Evolutionary conservation across 208 protist genomes (phyloP).

Genomic region (Porcisia hertigi): DNA sequence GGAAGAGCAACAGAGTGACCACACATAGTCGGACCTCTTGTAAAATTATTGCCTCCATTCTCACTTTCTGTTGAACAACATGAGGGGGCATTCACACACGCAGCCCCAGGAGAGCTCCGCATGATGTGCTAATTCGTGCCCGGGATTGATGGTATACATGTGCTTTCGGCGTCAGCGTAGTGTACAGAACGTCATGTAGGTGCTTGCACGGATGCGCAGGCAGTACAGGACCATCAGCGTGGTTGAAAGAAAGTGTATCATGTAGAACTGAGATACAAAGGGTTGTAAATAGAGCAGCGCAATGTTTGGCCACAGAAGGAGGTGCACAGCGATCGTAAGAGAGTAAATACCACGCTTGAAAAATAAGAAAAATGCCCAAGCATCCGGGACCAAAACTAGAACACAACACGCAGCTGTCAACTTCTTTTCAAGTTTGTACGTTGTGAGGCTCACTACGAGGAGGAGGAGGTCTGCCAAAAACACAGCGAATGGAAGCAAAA

Average conservation of each 20-base stretch:
- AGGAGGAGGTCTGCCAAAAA: conserved; percentile 65
- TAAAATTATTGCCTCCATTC: background rate
- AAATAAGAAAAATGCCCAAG: conserved; percentile 46
- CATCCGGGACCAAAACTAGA: conserved; percentile 52
- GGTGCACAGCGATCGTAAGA: conserved; percentile 54
- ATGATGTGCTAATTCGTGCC: background rate
- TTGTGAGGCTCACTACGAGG: conserved; percentile 44
- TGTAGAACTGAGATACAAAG: conserved; percentile 59
- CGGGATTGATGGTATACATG: background rate
- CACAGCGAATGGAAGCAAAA: conserved; percentile 47
- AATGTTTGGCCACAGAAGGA: conserved; percentile 61
- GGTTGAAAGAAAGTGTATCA: conserved; percentile 60
- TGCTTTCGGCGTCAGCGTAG: conserved; percentile 28
- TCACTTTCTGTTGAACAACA: background rate
- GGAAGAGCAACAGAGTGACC: background rate
- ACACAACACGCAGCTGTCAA: conserved; percentile 48
- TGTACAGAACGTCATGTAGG: conserved; percentile 47
- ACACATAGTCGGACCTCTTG: background rate
- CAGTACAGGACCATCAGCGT: conserved; percentile 63
- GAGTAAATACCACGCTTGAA: conserved; percentile 50
- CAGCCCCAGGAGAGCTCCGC: background rate
- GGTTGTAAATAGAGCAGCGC: conserved; percentile 58
- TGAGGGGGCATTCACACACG: background rate
- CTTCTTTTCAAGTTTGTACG: conserved; percentile 30
- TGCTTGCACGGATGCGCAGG: conserved; percentile 54